Evolutionary conservation across 164 flowering plant genomes (phyloP), one percentile per base, ranked within the genome.

Genomic region (Liquidambar formosana): DNA sequence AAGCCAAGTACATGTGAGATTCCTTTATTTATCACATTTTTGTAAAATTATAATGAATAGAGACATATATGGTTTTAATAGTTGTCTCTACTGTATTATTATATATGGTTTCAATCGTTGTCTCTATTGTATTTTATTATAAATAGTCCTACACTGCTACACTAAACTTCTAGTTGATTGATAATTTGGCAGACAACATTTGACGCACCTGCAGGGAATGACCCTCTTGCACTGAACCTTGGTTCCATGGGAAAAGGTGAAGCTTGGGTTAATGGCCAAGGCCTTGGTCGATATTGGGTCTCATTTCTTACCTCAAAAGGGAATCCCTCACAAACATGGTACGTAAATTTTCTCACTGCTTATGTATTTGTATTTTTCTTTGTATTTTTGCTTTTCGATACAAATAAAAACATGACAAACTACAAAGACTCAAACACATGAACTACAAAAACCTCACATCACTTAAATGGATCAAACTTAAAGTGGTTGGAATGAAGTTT

Each of bases 251-350:
- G 93, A 45, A 90, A 88, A 73, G 96, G 96, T n/a, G 85, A 84
- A 82, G 88, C 82, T 51, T 90, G 93, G 93, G 78, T 90, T 14
- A 90, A 90, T 69, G 96, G 93, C 4, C 77, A 82, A 16, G 81
- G 93, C 78, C 85, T 90, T 22, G 96, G 96, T 25, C 81, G 96
- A 27, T 90, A 84, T 65, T 90, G 96, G 96, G 79, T 81, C 58
- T 81, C 93, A 15, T 88, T 79, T 65, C 86, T 18, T 15, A 81
- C 76, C 28, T 22, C 80, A 0, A 57, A 67, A 1, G 91, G 88
- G 52, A 51, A 28, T 10, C 79, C 86, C 16, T 84, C 89, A 41
- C 93, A 88, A 70, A 75, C 57, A 68, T 66, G 84, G 96, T 88
- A 84, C 10, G 66, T 27, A 23, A 25, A n/a, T n/a, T n/a, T n/a